Conservation (phyloP, 805 yeast genomes). For the Saccharomycopsis sp. region DNA sequence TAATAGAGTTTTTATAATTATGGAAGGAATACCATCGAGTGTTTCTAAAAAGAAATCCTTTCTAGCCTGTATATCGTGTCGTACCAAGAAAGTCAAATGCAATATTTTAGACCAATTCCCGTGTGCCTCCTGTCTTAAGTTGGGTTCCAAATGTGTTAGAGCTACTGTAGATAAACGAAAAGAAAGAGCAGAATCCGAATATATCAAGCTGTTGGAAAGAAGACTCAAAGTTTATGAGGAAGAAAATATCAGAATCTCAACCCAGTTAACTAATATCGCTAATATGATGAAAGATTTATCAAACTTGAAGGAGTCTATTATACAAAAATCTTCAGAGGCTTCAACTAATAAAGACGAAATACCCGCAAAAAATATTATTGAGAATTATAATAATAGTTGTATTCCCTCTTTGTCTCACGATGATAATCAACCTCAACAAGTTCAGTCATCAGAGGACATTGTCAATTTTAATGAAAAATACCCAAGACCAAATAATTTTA, state of each 20-base stretch:
- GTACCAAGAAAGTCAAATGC: constrained; percentile 24
- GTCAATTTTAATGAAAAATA: neutral
- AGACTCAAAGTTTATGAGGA: constrained; percentile 20
- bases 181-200: constrained; percentile 3
- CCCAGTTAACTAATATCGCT: neutral
- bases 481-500: constrained; percentile 11
- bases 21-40: too few species aligned
- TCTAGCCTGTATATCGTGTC: constrained; percentile 24
- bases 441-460: neutral
- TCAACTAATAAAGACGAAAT: too few species aligned
- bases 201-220: constrained; percentile 9
- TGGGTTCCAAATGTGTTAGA: constrained; percentile 16
- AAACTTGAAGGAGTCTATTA: neutral
- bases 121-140: constrained; percentile 23
- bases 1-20: too few species aligned
- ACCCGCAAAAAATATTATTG: neutral
- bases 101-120: constrained; percentile 18
- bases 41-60: neutral
- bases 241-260: constrained; percentile 5
- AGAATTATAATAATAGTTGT: too few species aligned
- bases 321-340: too few species aligned
- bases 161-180: constrained; percentile 7
- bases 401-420: neutral
- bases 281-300: constrained; percentile 4
- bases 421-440: neutral